Base-by-base conservation (phyloP, 345 rosid genomes). In the Acer yangbiense region DNA sequence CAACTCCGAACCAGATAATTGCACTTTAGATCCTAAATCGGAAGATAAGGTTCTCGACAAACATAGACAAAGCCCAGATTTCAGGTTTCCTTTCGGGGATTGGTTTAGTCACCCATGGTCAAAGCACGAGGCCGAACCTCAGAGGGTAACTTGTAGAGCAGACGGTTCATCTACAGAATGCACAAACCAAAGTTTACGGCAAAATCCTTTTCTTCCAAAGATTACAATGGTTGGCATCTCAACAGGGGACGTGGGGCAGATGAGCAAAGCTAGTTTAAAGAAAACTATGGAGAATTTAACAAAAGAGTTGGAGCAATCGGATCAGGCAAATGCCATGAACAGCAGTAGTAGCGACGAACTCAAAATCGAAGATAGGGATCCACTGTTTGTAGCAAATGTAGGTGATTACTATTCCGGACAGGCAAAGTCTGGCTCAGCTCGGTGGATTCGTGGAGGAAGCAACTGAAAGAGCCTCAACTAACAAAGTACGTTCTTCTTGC, bases 181-280 rank as follows among this genome's bases (percentile, higher is more conserved):
- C 69, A 63, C 68, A 68, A 85, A 73, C 65, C 86, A 75, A 52
- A 86, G 87, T 77, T 63, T 84, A 76, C 84, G 83, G 79, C 62
- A 67, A 2, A 94, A 83, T 77, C 98, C 97, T 70, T 91, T 92
- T 78, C 93, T 96, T 82, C 99, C 99, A n/a, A 96, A 90, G 90
- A 86, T 96, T 57, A 96, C 98, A 41, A 94, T 96, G 99, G 97
- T 96, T 8, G 99, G 99, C 14, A 88, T 96, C 83, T 92, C 99
- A 68, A 90, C 91, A 0, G 91, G 91, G 63, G 97, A 94, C 29
- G 87, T 87, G 20, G 97, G 95, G 76, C 87, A 91, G 68, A 84
- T 88, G 94, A 94, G 88, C 73, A 92, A 94, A 80, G 83, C 95
- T 62, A 91, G 81, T 72, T 85, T 92, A 41, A 94, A 96, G 86